These are phyloP conservation scores for Auricularia sp. DNA, from an alignment of 768 basidiomycete genomes.

Conservation along the genomic window DNA sequence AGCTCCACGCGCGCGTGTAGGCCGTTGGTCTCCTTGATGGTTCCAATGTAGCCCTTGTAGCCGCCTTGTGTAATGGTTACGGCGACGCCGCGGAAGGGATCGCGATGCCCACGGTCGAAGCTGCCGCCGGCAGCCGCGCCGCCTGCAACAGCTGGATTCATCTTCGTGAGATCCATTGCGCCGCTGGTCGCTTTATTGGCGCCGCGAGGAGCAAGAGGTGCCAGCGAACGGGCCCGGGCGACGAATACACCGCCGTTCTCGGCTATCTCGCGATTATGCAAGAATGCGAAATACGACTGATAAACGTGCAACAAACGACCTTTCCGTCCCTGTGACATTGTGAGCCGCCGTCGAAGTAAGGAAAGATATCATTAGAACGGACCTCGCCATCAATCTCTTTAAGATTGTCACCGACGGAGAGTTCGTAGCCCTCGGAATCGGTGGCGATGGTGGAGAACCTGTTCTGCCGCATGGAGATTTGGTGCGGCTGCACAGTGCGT, in stretches of 20 bases:
- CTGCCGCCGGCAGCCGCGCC: slow-evolving; percentile 51
- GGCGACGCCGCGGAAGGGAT: slow-evolving; percentile 67
- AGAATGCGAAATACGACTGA: slow-evolving; percentile 87
- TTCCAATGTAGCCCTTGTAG: slow-evolving; percentile 83
- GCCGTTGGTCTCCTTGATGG: slow-evolving; percentile 92
- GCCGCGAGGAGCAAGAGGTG: slow-evolving; percentile 80
- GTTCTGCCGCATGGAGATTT: slow-evolving; percentile 87
- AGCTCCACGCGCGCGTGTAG: slow-evolving; percentile 80
- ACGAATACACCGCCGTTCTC: slow-evolving; percentile 96
- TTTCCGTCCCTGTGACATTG: slow-evolving; percentile 52
- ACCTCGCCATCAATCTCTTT: slow-evolving; percentile 89
- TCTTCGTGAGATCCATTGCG: slow-evolving; percentile 72
- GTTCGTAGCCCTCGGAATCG: slow-evolving; percentile 79
- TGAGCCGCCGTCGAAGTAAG: slow-evolving; percentile 1
- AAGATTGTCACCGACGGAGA: slow-evolving; percentile 81
- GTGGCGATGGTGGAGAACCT: slow-evolving; percentile 67
- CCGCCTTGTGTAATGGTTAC: slow-evolving; percentile 80
- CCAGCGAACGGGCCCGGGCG: slow-evolving; percentile 70
- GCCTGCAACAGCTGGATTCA: slow-evolving; percentile 66
- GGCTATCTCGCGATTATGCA: slow-evolving; percentile 80
- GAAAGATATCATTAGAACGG: slow-evolving; percentile 15
- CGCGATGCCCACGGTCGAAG: slow-evolving; percentile 72
- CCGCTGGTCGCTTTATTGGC: slow-evolving; percentile 40
- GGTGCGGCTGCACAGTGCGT: slow-evolving; percentile 82
- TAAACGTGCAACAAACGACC: slow-evolving; percentile 89